These are phyloP conservation scores for Phytophthora multivora DNA, from an alignment of 352 stramenopile genomes.

Conservation along the genomic window DNA sequence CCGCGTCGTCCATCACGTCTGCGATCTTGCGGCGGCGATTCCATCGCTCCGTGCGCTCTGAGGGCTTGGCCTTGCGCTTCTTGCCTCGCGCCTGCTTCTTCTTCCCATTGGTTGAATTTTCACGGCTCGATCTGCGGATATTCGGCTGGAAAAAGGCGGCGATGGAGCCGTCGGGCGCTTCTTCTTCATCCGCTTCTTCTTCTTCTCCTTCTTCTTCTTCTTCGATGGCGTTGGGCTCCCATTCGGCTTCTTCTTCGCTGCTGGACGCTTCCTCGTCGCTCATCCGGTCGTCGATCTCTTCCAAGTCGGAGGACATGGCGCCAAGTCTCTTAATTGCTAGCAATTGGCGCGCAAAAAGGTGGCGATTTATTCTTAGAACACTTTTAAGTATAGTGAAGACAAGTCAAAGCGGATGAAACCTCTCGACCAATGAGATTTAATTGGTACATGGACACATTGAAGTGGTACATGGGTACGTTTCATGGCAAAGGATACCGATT, in stretches of 20 bases:
- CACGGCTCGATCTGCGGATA: neutral
- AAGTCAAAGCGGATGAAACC: neutral
- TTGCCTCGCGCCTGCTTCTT: constrained; percentile 15
- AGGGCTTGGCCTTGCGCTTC: constrained; percentile 31
- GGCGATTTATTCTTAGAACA: constrained; percentile 13
- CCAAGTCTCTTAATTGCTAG: too few relatives aligned
- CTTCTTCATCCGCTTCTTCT: constrained; percentile 22
- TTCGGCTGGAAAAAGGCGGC: constrained; percentile 14
- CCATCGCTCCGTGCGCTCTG: constrained; percentile 33
- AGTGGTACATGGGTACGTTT: neutral
- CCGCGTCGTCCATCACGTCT: constrained; percentile 67
- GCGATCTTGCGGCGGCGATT: constrained; percentile 70
- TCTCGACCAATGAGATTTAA: constrained; percentile 13
- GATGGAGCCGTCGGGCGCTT: constrained; percentile 3
- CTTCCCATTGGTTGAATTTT: neutral
- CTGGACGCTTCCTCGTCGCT: constrained; percentile 6
- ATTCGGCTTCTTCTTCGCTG: constrained; percentile 44
- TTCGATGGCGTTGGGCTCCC: constrained; percentile 22
- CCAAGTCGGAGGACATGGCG: constrained; percentile 22
- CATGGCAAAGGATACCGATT: too few relatives aligned
- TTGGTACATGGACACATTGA: constrained; percentile 12
- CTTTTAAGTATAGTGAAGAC: neutral
- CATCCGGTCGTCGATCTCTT: constrained; percentile 22
- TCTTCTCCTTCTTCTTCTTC: constrained; percentile 32
- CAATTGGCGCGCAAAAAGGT: constrained; percentile 10